These are phyloP conservation scores for Coix lacrymajobi DNA, from an alignment of 176 grass and related monocot genomes.

Conservation along the genomic window DNA sequence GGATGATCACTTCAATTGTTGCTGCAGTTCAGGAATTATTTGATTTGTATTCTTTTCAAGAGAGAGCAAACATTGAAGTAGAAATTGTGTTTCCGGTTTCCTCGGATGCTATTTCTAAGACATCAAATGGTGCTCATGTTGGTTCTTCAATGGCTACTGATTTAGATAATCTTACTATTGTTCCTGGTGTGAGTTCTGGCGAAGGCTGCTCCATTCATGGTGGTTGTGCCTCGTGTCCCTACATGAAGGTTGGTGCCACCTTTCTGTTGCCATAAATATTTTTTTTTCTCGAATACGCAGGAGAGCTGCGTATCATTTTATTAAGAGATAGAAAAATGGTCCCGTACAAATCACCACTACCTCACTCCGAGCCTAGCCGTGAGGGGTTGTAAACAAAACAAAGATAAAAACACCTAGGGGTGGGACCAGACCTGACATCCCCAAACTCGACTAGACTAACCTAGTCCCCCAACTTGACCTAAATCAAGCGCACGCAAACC, in stretches of 20 bases:
- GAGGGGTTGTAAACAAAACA: too few relatives aligned
- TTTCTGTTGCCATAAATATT: background rate
- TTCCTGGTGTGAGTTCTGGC: slow-evolving; percentile 75
- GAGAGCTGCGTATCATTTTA: too few relatives aligned
- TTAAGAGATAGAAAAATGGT: too few relatives aligned
- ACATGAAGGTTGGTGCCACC: slow-evolving; percentile 75
- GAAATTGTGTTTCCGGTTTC: slow-evolving; percentile 98
- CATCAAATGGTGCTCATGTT: slow-evolving; percentile 35
- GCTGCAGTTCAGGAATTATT: slow-evolving; percentile 61
- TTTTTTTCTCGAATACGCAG: too few relatives aligned
- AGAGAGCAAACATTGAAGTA: slow-evolving; percentile 67
- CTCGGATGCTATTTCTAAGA: slow-evolving; percentile 74
- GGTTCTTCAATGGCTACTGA: slow-evolving; percentile 27
- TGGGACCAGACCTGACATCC: too few relatives aligned
- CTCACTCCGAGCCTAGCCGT: too few relatives aligned
- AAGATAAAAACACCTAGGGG: too few relatives aligned
- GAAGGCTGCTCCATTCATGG: slow-evolving; percentile 99
- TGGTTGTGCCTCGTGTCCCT: slow-evolving; percentile 92
- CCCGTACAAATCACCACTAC: too few relatives aligned
- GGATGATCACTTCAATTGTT: slow-evolving; percentile 98
- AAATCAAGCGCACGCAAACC: too few relatives aligned
- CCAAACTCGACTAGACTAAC: too few relatives aligned
- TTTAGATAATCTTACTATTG: slow-evolving; percentile 54
- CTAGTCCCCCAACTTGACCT: too few relatives aligned
- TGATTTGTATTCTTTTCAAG: slow-evolving; percentile 27